Base-by-base conservation (phyloP, 345 rosid genomes). In the Aegle marmelos region DNA sequence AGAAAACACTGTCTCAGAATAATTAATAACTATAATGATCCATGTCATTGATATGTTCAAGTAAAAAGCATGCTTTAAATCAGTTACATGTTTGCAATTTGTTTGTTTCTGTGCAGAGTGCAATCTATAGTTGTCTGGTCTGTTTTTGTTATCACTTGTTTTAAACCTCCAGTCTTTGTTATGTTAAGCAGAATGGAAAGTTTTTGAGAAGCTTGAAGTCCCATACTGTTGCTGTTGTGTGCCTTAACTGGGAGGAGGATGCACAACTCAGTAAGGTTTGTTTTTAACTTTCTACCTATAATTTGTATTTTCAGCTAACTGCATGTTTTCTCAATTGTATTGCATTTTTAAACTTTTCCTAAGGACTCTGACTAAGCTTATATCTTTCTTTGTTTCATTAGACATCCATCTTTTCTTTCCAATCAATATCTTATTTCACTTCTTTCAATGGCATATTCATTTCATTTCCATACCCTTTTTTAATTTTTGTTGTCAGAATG, bases 181-280 rank as follows among this genome's bases (percentile, higher is more conserved):
- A 65, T 81, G 34, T 80, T 72, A 27, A 73, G 70, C 86, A 93
- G 94, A 95, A 91, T 54, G 99, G 98, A 60, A 95, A 90, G 83
- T 70, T 90, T 73, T 79, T 93, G 83, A 89, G 88, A 88, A 90
- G 90, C 86, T 85, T 89, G 83, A 93, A 88, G 83, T 90, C 93
- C 39, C 97, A 92, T 77, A 50, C 80, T 19, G 93, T 83, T 79
- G 93, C 95, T 77, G 97, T 93, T 28, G 87, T 91, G 62, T 93
- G 92, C 83, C 97, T 93, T 82, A 86, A 90, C 79, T 89, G 97
- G 98, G 97, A 89, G 83, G 96, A 92, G 83, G 97, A 93, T 50
- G 87, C 89, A 54, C 85, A 88, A 53, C 70, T 79, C 54, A 79
- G 69, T 30, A 83, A 54, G 54, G 94, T 93, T 85, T 76, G 88